Conservation (phyloP, 2,329 filamentous ascomycete genomes). For the Fusarium mangiferae region DNA sequence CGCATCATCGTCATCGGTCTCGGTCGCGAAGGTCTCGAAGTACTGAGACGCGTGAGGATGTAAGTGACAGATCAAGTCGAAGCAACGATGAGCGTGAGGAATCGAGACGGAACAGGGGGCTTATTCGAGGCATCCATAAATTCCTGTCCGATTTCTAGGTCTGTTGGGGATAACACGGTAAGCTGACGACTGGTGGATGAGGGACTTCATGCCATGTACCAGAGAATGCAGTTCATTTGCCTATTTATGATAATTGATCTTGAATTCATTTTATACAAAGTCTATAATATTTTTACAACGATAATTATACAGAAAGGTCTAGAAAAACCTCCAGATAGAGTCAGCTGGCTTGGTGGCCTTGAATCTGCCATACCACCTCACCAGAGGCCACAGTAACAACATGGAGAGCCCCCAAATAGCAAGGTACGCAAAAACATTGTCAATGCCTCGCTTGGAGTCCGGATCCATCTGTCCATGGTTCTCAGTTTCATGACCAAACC, state of each 20-base stretch:
- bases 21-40: background rate
- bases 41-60: background rate
- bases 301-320: background rate
- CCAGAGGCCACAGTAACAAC: constrained; percentile 54
- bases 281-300: background rate
- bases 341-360: constrained; percentile 55
- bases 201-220: background rate
- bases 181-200: background rate
- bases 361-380: constrained; percentile 55
- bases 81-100: background rate
- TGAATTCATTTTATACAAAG: background rate
- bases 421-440: constrained; percentile 52
- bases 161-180: accelerated
- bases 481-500: constrained; percentile 51
- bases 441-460: constrained; percentile 46
- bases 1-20: background rate
- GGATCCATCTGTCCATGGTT: constrained; percentile 43
- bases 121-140: background rate
- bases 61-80: background rate
- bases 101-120: accelerated
- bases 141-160: background rate
- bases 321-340: constrained; percentile 61
- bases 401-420: constrained; percentile 50
- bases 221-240: background rate
- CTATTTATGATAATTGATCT: background rate